A percentile compares a stretch with the other conserved stretches of the same genome.
These are phyloP conservation scores for Penicillium paradoxum DNA, from an alignment of 495 filamentous ascomycete species.

Conservation along the genomic window DNA sequence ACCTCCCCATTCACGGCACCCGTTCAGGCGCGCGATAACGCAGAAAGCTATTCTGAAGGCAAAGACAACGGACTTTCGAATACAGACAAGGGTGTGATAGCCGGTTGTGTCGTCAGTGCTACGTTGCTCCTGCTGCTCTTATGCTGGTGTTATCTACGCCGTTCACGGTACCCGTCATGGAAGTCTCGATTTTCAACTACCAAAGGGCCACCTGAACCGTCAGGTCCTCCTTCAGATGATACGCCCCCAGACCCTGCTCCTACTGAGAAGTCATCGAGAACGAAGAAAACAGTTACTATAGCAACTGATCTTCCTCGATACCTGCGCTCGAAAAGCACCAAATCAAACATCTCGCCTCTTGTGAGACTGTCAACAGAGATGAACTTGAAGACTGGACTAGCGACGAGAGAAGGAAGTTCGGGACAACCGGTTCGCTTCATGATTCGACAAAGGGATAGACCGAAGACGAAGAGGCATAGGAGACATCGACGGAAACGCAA, in stretches of 20 bases:
- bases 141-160: background rate
- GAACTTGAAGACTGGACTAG: background rate
- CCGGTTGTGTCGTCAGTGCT: background rate
- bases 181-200: background rate
- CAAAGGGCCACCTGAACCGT: background rate
- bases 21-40: background rate
- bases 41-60: background rate
- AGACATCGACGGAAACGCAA: background rate
- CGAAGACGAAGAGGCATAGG: background rate
- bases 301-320: background rate
- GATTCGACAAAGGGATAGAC: background rate
- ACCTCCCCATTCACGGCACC: background rate
- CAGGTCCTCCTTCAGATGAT: background rate
- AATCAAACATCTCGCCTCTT: background rate
- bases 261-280: background rate
- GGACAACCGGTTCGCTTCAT: background rate
- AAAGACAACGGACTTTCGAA: background rate
- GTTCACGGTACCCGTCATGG: background rate
- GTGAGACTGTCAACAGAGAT: background rate
- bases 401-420: background rate
- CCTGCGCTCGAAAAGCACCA: background rate
- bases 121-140: background rate
- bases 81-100: background rate
- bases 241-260: background rate
- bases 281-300: slow-evolving; percentile 2